Conservation (phyloP, 2,329 filamentous ascomycete genomes). For the Graphium sp. region DNA sequence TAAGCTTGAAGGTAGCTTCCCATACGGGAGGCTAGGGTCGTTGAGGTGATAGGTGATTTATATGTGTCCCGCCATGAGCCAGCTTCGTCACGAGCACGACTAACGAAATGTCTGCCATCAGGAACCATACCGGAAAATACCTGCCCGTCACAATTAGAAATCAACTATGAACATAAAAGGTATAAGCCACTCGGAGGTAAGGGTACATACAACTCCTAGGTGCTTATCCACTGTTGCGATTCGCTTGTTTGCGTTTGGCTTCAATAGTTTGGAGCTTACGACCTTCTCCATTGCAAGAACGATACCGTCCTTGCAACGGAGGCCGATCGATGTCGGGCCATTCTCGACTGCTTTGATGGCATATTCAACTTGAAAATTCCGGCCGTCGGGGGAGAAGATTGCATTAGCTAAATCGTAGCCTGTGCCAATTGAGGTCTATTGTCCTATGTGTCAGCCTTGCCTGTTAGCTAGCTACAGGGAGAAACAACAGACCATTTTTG, state of each 20-base stretch:
- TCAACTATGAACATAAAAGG: slow-evolving; percentile 1
- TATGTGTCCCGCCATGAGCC: slow-evolving; percentile 81
- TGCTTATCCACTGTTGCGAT: slow-evolving; percentile 92
- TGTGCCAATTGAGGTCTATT: slow-evolving; percentile 99
- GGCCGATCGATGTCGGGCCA: slow-evolving; percentile 88
- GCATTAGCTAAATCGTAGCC: slow-evolving; percentile 99
- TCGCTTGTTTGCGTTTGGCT: slow-evolving; percentile 89
- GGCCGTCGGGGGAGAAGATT: slow-evolving; percentile 96
- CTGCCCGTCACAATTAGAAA: slow-evolving; percentile 24
- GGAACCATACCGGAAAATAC: slow-evolving; percentile 89
- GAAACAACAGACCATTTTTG: too few relatives aligned
- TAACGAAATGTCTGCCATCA: slow-evolving; percentile 88
- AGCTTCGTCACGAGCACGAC: slow-evolving; percentile 86
- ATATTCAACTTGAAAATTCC: slow-evolving; percentile 99
- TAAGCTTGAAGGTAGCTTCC: slow-evolving; percentile 94
- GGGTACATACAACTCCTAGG: slow-evolving; percentile 63
- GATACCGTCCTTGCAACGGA: slow-evolving; percentile 92
- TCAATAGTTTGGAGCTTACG: slow-evolving; percentile 85
- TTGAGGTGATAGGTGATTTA: slow-evolving; percentile 83
- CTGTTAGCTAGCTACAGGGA: too few relatives aligned
- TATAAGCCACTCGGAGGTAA: background rate
- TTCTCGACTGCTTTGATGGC: slow-evolving; percentile 98
- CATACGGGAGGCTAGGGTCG: slow-evolving; percentile 81
- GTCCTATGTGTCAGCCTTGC: too few relatives aligned
- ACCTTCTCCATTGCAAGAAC: slow-evolving; percentile 96